Conservation (phyloP, 129 eudicot genomes). For the Flaveria ramosissima region DNA sequence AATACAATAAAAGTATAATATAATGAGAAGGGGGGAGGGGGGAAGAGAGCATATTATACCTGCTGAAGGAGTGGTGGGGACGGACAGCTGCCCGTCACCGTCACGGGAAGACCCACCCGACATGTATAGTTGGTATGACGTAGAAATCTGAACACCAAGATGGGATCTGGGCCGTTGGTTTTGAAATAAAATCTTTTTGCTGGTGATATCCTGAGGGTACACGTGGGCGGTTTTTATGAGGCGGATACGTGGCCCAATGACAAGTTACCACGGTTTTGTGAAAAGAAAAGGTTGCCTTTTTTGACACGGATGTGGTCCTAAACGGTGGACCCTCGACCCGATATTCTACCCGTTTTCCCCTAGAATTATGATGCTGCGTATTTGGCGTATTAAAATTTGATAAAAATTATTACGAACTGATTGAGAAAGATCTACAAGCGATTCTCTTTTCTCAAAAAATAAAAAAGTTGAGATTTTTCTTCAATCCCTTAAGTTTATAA, state of each 20-base stretch:
- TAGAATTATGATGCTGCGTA: neutral
- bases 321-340: constrained; percentile 26
- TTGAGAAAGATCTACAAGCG: constrained; percentile 8
- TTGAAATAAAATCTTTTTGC: neutral
- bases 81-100: constrained; percentile 83
- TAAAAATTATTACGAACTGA: neutral
- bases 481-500: too few relatives aligned
- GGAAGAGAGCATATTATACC: constrained; percentile 60
- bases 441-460: neutral
- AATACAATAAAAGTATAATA: neutral
- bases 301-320: constrained; percentile 77
- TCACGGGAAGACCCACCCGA: constrained; percentile 63
- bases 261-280: constrained; percentile 29
- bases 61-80: constrained; percentile 38
- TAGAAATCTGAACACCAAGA: constrained; percentile 42
- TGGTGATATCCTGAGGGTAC: constrained; percentile 13
- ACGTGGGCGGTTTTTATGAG: constrained; percentile 42
- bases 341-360: constrained; percentile 27
- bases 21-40: constrained; percentile 38
- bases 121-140: constrained; percentile 69
- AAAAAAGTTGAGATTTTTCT: too few relatives aligned
- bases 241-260: constrained; percentile 64
- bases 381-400: constrained; percentile 2
- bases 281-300: constrained; percentile 23
- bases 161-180: constrained; percentile 51